Evolutionary conservation across 2,329 filamentous ascomycete genomes (phyloP), one percentile per base, ranked within the genome.

Genomic region (Penicillium thymicola): DNA sequence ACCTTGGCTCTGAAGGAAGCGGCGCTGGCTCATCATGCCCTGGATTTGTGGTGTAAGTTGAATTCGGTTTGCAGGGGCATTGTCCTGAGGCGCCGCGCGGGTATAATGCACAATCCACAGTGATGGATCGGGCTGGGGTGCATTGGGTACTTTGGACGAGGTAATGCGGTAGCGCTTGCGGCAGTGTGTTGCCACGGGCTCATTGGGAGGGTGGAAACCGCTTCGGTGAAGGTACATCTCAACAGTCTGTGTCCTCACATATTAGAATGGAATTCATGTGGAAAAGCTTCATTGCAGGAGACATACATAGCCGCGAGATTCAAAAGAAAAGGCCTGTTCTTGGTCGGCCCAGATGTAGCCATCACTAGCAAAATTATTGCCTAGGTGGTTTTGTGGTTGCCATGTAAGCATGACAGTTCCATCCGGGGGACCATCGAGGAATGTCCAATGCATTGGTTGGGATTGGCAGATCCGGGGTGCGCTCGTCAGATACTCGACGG

Each of bases 21-120:
- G 76, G n/a, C 85, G 80, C 65, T 79, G 75, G 21, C 69, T 69
- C 45, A 81, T 68, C 51, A 72, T 72, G 34, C 65, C 70, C 53
- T 79, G 75, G 5, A 76, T 68, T 38, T 73, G 74, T 5, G 73
- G 76, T 25, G 71, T 65, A n/a, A 76, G 64, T 21, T 69, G 72
- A 79, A 89, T 73, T 75, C 81, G 67, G 38, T 82, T 82, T 21
- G 85, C 81, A 1, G 89, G 89, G 34, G 95, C 80, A 58, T 89
- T 85, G 62, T 93, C 87, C 54, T 84, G 83, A 45, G 85, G 85
- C 38, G 94, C 89, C 8, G 89, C 83, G 55, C 87, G 87, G 36
- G 88, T 87, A 73, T 97, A 97, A 76, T 97, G 92, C 30, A 96
- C 85, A 52, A 99, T 86, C 88, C 92, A 97, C 16, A 97, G 81